These are phyloP conservation scores for Mortierella hygrophila DNA, from an alignment of 192 early-diverging fungal genomes.

Conservation along the genomic window DNA sequence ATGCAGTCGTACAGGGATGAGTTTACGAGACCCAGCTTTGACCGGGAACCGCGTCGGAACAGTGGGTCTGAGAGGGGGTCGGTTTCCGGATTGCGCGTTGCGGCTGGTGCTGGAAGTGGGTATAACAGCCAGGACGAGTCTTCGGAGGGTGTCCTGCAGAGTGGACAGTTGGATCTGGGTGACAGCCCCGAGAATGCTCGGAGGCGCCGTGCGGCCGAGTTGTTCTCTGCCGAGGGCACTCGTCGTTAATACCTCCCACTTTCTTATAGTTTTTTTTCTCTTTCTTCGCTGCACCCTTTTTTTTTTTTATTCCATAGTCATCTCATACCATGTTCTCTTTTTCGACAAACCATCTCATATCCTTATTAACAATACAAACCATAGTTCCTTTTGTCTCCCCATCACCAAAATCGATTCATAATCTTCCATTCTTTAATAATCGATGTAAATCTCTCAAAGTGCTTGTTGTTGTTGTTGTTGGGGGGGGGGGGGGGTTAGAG, in stretches of 20 bases:
- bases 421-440: not conserved
- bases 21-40: slow-evolving; percentile 36
- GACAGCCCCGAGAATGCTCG: slow-evolving; percentile 42
- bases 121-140: slow-evolving; percentile 29
- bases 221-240: slow-evolving; percentile 41
- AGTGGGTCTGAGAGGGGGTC: slow-evolving; percentile 36
- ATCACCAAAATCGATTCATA: not conserved
- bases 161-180: not conserved
- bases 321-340: not conserved
- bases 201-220: slow-evolving; percentile 45
- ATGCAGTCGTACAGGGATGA: slow-evolving; percentile 51
- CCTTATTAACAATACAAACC: not conserved
- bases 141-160: not conserved
- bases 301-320: not conserved
- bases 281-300: not conserved
- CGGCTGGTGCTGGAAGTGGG: slow-evolving; percentile 4
- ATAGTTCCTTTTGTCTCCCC: not conserved
- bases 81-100: slow-evolving; percentile 11
- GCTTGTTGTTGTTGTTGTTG: too few relatives aligned
- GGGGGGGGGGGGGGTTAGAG: too few relatives aligned
- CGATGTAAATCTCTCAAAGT: too few relatives aligned
- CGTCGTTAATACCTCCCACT: slow-evolving; percentile 13
- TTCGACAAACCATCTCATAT: not conserved
- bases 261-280: not conserved
- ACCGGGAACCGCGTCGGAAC: slow-evolving; percentile 31